Base-by-base conservation (phyloP, 192 early-diverging fungal species). In the Geranomyces variabilis region DNA sequence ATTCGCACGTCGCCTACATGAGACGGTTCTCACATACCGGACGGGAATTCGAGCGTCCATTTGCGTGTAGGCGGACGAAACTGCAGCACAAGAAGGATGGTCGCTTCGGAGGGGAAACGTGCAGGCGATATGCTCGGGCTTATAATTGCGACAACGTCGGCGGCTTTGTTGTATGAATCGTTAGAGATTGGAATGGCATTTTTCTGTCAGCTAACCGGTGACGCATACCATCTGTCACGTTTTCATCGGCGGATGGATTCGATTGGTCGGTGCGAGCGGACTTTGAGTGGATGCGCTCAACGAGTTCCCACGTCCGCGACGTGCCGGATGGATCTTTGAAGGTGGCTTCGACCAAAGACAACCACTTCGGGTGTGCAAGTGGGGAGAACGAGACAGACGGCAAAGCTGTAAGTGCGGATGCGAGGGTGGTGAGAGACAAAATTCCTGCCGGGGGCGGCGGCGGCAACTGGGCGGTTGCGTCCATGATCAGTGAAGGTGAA, bases 1-100 rank as follows among this genome's bases (percentile, higher is more conserved):
- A n/a, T n/a, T n/a, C n/a, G n/a, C n/a, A n/a, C n/a, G n/a, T n/a
- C n/a, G n/a, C n/a, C n/a, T n/a, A n/a, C n/a, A n/a, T n/a, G n/a
- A 41, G 36, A 41, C 36, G 36, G 3, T 7, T 41, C 36, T 41
- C 10, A 10, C 36, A 41, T 41, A 41, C 36, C 36, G 2, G 69
- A 67, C 3, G 75, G 75, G 34, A 77, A 67, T 55, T 77, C 75
- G 14, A 77, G 55, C 57, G 75, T 77, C 69, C 70, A 77, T 29
- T 31, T 28, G 17, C 56, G 44, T 9, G 58, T 59, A 6, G 75
- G 63, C 0, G 75, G 69, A 15, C 75, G 69, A 64, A 61, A 77
- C 49, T 77, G 75, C 29, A 77, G 47, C 1, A 77, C 75, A 5
- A 75, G 66, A 5, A 75, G 33, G 26, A 75, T 60, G 22, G 63